Conservation (phyloP, 2,329 filamentous ascomycete species). For the Ceratocystis huliohia region DNA sequence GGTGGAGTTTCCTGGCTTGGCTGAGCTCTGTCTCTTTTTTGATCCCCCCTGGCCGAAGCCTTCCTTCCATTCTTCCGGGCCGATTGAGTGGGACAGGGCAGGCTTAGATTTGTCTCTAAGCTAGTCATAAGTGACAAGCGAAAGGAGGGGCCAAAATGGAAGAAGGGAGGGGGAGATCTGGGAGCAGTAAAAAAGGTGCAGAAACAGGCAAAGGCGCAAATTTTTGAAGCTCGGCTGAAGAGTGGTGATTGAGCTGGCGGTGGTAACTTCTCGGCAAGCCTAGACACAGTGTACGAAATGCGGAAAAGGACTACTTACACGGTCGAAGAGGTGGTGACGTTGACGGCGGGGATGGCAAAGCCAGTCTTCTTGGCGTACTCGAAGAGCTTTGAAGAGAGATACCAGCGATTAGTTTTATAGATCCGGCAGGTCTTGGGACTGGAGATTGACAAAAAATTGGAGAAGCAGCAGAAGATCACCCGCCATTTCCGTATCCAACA, state of each 20-base stretch:
- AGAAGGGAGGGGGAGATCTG: background rate
- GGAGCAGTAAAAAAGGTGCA: background rate
- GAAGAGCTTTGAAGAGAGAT: slow-evolving; percentile 46
- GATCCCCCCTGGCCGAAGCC: background rate
- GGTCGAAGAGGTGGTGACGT: slow-evolving; percentile 81
- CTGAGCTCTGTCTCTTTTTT: background rate
- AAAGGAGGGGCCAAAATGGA: background rate
- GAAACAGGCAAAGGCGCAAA: background rate
- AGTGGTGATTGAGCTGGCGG: background rate
- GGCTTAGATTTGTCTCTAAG: background rate
- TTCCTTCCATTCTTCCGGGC: slow-evolving; percentile 7
- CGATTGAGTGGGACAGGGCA: slow-evolving; percentile 4
- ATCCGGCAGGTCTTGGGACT: background rate
- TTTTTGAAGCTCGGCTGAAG: background rate
- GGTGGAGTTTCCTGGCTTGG: background rate
- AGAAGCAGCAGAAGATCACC: background rate
- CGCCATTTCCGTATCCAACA: background rate
- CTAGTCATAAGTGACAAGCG: background rate
- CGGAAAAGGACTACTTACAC: slow-evolving; percentile 23
- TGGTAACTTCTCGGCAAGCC: background rate
- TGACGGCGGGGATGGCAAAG: slow-evolving; percentile 82
- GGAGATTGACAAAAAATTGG: background rate
- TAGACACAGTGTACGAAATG: background rate
- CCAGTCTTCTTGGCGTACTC: slow-evolving; percentile 77
- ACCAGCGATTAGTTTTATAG: background rate